Conservation (phyloP, 2,329 filamentous ascomycete genomes). For the Arachnomyces sp. region DNA sequence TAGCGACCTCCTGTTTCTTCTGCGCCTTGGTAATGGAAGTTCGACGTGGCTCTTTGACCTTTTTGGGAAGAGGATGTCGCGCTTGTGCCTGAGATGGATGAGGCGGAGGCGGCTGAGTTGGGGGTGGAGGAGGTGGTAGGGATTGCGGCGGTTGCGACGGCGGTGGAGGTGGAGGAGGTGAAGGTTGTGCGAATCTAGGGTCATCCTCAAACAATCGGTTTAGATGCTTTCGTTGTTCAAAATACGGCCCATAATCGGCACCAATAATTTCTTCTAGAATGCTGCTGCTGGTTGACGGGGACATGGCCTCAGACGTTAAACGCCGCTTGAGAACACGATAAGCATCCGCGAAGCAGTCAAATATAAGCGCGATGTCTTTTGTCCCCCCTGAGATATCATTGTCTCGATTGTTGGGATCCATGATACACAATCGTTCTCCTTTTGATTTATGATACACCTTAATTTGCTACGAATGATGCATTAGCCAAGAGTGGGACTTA, state of each 20-base stretch:
- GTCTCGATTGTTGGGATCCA: conserved; percentile 75
- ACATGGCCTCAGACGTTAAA: conserved; percentile 38
- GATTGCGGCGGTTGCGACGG: conserved; percentile 10
- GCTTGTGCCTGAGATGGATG: conserved; percentile 15
- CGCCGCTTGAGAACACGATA: conserved; percentile 50
- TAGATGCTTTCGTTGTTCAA: conserved; percentile 59
- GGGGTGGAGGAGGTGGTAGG: no score
- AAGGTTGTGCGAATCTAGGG: conserved; percentile 25
- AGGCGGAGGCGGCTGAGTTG: conserved; percentile 18
- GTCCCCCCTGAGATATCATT: conserved; percentile 93
- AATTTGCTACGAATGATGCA: conserved; percentile 4
- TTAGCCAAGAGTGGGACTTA: conserved; percentile 7
- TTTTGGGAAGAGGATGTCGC: conserved; percentile 8
- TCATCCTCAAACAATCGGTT: conserved; percentile 43
- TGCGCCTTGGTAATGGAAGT: conserved; percentile 16
- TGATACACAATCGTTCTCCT: conserved; percentile 67
- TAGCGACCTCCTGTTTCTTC: conserved; percentile 19
- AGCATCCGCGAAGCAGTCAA: conserved; percentile 62
- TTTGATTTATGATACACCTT: conserved; percentile 49
- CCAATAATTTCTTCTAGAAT: conserved; percentile 66
- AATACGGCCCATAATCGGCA: conserved; percentile 72
- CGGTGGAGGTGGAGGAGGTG: conserved; percentile 17
- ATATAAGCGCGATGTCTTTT: conserved; percentile 58
- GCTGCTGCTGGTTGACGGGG: conserved; percentile 33
- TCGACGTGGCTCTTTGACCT: neutral